Evolutionary conservation across 2,329 filamentous ascomycete genomes (phyloP).

Genomic region (Trichoderma harzianum): DNA sequence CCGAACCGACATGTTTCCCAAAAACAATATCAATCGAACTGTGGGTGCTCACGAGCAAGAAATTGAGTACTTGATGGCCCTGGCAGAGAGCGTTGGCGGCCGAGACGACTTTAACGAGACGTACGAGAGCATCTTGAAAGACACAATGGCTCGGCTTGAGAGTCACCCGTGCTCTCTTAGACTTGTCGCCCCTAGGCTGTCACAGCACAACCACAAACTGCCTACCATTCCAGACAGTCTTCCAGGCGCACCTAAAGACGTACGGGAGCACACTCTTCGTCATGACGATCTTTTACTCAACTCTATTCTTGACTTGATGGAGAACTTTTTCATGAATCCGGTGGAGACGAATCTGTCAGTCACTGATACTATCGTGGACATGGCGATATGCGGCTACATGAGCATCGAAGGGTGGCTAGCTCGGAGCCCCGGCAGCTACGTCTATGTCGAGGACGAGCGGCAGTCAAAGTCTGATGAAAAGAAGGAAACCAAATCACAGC

Average conservation of each 20-base stretch:
- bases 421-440: conserved; percentile 63
- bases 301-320: conserved; percentile 66
- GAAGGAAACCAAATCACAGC: background rate
- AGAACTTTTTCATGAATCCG: conserved; percentile 83
- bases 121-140: conserved; percentile 69
- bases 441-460: conserved; percentile 40
- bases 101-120: conserved; percentile 68
- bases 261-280: conserved; percentile 58
- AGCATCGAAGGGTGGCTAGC: conserved; percentile 88
- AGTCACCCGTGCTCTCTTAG: conserved; percentile 69
- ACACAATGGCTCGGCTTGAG: conserved; percentile 66
- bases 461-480: background rate
- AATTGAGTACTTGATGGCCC: conserved; percentile 64
- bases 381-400: conserved; percentile 82
- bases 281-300: conserved; percentile 61
- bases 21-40: conserved; percentile 58
- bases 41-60: conserved; percentile 73
- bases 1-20: conserved; percentile 58
- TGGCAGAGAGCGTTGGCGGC: conserved; percentile 67
- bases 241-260: conserved; percentile 59
- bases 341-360: conserved; percentile 87
- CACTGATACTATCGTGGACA: conserved; percentile 76
- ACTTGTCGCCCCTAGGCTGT: conserved; percentile 60
- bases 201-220: conserved; percentile 53
- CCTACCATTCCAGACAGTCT: conserved; percentile 54